Base-by-base conservation (phyloP, 371 early-diverging fungal genomes). In the Nosema muscidifuracis region DNA sequence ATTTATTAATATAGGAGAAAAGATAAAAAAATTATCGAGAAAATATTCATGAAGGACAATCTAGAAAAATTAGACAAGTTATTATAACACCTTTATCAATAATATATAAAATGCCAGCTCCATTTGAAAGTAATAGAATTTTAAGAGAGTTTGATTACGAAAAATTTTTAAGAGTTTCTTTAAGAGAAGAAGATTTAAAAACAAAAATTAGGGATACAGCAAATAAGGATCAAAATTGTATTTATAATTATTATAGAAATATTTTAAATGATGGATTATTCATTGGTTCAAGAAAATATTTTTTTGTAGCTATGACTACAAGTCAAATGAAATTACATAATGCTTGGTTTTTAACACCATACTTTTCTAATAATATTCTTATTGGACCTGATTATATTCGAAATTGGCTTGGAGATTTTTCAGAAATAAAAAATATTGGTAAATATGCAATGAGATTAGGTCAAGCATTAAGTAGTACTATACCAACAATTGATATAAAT, bases 361-460 rank as follows among this genome's bases (percentile, higher is more conserved):
- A 76, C 57, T 38, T 71, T 36, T n/a, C 26, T 42, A 15, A 67
- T 40, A 51, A 43, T 33, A 47, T 36, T 10, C 15, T 75, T 2
- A 67, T 78, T 22, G 70, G 86, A 9, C 33, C 73, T n/a, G 85
- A 82, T 30, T 84, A 75, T n/a, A 88, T 90, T 58, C 86, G 87
- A 6, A 26, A 34, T 0, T 88, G 87, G 87, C 86, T 89, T 86
- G 91, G 91, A 13, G 84, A 86, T 6, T 89, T 91, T 71, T 81
- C 84, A 0, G 79, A 83, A 15, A 87, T 88, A 56, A 85, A 86
- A 36, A 86, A 84, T 12, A 86, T 89, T 22, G 89, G 89, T 15
- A 89, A 89, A 72, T 86, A 74, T 65, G 67, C 72, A 40, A 47
- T 74, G 31, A 61, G 80, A 30, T 31, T 78, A 22, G 77, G 77